Conservation (phyloP, 2,329 filamentous ascomycete genomes). For the Nemania abortiva region DNA sequence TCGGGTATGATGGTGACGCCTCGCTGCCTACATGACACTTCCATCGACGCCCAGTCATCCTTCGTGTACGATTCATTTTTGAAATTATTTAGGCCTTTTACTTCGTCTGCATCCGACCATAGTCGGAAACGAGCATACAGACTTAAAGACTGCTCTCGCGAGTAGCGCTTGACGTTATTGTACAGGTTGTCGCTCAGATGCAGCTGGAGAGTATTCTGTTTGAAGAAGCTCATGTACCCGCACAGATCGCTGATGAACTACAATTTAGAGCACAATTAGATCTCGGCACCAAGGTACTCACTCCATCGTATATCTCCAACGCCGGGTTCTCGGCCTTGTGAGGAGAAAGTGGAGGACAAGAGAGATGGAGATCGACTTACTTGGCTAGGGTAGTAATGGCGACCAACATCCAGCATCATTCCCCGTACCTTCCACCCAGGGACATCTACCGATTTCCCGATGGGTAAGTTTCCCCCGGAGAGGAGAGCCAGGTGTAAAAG, state of each 20-base stretch:
- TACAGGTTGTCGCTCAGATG: conserved; percentile 69
- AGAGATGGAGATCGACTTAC: conserved; percentile 35
- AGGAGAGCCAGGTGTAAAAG: conserved; percentile 64
- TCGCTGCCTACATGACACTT: conserved; percentile 63
- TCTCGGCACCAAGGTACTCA: background rate
- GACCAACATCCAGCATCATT: conserved; percentile 63
- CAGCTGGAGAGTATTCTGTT: conserved; percentile 69
- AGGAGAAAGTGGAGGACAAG: background rate
- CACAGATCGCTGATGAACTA: conserved; percentile 69
- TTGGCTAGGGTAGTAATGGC: conserved; percentile 67
- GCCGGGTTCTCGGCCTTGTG: background rate
- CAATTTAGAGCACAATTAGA: conserved; percentile 9
- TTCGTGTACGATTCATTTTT: conserved; percentile 67
- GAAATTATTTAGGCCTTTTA: conserved; percentile 63
- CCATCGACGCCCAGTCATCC: conserved; percentile 64
- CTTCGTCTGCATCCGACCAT: conserved; percentile 60
- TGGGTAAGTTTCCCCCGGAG: conserved; percentile 53
- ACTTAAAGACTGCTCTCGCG: conserved; percentile 59
- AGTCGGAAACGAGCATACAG: conserved; percentile 69
- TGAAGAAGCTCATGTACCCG: conserved; percentile 71
- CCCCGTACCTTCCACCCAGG: conserved; percentile 65
- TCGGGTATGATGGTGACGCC: conserved; percentile 71
- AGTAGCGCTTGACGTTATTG: conserved; percentile 63
- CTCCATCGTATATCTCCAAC: background rate
- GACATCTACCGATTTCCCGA: conserved; percentile 60